A percentile compares a stretch with the other conserved stretches of the same genome.
Evolutionary conservation across 2,329 filamentous ascomycete genomes (phyloP).

Genomic region (Trichoderma sp.): DNA sequence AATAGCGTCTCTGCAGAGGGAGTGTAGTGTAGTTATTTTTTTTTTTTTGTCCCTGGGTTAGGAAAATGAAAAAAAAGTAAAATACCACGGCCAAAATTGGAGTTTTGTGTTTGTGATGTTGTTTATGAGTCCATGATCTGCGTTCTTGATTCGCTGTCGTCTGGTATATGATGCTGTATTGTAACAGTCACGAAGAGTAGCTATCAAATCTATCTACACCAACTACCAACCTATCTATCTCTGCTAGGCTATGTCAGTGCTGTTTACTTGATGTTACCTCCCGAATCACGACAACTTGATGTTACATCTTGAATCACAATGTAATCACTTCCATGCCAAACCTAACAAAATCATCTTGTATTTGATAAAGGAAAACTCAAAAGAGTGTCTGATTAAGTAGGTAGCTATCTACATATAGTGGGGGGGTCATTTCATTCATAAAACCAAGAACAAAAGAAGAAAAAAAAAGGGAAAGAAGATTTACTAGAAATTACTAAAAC

Average conservation of each 20-base stretch:
- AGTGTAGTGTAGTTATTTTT: background rate
- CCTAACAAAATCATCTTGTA: background rate
- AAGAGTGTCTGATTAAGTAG: background rate
- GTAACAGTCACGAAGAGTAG: no score
- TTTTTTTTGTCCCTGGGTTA: background rate
- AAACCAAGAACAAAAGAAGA: background rate
- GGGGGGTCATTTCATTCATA: constrained; percentile 1
- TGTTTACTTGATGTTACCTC: no score
- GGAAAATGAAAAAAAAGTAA: constrained; percentile 19
- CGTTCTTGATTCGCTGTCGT: background rate
- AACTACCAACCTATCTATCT: no score
- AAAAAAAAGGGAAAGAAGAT: background rate
- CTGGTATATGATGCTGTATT: no score
- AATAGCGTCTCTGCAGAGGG: background rate
- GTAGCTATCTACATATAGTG: background rate
- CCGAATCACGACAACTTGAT: no score
- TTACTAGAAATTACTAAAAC: background rate
- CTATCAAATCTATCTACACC: no score
- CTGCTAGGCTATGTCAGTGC: no score
- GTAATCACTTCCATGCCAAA: background rate
- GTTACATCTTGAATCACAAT: no score
- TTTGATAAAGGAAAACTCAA: background rate
- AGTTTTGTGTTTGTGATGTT: background rate
- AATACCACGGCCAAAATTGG: background rate
- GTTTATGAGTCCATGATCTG: no score